Base-by-base conservation (phyloP, 768 basidiomycete species). In the Collybia sp. region DNA sequence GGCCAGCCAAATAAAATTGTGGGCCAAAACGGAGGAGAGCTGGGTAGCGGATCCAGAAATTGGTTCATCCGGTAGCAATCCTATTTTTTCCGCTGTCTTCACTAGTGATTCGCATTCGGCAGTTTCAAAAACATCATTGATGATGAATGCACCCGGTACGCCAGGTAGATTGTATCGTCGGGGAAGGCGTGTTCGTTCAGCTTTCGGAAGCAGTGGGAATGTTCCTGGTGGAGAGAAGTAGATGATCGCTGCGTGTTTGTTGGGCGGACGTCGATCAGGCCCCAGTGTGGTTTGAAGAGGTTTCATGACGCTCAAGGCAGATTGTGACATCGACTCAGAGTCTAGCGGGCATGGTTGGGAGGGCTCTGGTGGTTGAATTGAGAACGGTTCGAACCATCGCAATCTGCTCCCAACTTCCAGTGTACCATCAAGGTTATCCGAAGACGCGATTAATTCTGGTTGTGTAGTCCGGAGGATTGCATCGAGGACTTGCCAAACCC, bases 1-100 rank as follows among this genome's bases (percentile, higher is more conserved):
- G 0, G 77, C 73, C 13, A 79, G 64, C 77, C 77, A 79, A 46
- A 76, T 69, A 42, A 79, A 60, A 56, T 77, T 77, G 50, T 74
- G 71, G 0, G 74, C 72, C 0, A 75, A 64, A 4, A 75, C 70
- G 13, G 70, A 72, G 2, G 68, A 63, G 39, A 75, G 65, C 45
- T 70, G 66, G 5, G 64, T 55, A 1, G 75, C 76, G 1, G 68
- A 71, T 6, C 75, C 76, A 3, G 65, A 69, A 1, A 70, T 62
- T 0, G 78, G 76, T 52, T 79, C 71, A 51, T 80, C 78, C 30
- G 69, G 70, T n/a, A 70, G 62, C 50, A 76, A 65, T 0, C 77
- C 78, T 4, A 77, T 66, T 0, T 65, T 59, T 50, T 75, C 71
- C 0, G 75, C 71, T 4, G 71, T 67, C 30, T 59, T 55, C n/a